Evolutionary conservation across 306 rosid species (phyloP), one percentile per base, ranked within the genome.

Genomic region (Sesbania bispinosa): DNA sequence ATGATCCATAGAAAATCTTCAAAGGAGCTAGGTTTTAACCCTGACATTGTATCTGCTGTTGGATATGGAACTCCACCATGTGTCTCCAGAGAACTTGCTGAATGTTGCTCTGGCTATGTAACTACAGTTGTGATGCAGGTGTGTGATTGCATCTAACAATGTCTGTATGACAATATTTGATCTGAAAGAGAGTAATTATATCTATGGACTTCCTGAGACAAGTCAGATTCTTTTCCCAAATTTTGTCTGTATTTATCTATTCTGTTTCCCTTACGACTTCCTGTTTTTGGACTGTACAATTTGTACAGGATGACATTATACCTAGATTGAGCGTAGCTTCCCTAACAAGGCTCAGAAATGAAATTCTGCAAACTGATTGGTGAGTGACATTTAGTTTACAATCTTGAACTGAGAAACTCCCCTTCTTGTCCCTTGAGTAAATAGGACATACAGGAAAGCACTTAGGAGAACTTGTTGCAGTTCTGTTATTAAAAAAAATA

Each of bases 351-450:
- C 83, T 94, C 71, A 89, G 99, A 79, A 88, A 82, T 74, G 99
- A 94, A 86, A 89, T 94, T 84, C 86, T 94, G 77, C 90, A 89
- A 79, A 94, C 99, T 8, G 96, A 94, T 85, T 94, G 99, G 96
- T 94, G 62, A 89, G 88, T 77, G 67, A 54, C 54, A 51, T 36
- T 72, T 73, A 39, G n/a, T 60, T 30, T 60, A 39, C 23, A 71
- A 26, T 53, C 65, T 66, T 79, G 9, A 68, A 70, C 62, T n/a
- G 65, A 24, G 72, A 36, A 30, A 30, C 48, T 14, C 64, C 7
- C 35, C 75, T 26, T 27, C 23, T 26, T 64, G 69, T 45, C 58
- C 67, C 69, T 62, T 68, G 43, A 43, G 73, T 27, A 59, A 35
- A 33, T 29, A 50, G 59, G 68, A 58, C 57, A 61, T 61, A 23